These are phyloP conservation scores for Astrocystis sublimbata DNA, from an alignment of 495 filamentous ascomycete species.

Conservation along the genomic window DNA sequence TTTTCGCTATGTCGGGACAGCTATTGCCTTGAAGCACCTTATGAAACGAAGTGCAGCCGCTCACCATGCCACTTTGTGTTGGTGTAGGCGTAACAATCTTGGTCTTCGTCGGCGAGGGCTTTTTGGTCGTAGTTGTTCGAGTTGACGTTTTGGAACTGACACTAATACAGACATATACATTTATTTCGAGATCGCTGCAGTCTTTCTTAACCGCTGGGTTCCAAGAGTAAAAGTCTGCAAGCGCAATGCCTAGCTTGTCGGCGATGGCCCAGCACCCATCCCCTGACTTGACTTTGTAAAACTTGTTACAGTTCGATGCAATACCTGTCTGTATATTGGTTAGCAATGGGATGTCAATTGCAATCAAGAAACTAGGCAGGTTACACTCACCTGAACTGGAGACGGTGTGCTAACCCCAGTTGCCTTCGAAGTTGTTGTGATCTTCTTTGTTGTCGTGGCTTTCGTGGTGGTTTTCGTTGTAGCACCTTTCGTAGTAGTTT, in stretches of 20 bases:
- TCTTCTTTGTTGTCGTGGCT: too few relatives aligned
- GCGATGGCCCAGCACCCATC: conserved; percentile 47
- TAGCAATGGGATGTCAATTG: too few relatives aligned
- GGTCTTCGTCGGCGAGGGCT: neutral
- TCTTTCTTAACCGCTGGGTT: conserved; percentile 26
- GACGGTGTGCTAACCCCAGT: too few relatives aligned
- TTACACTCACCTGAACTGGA: too few relatives aligned
- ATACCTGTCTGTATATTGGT: conserved; percentile 41
- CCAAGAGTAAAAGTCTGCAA: conserved; percentile 35
- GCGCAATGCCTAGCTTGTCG: conserved; percentile 26
- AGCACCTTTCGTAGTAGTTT: conserved; percentile 24
- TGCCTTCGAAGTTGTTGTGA: too few relatives aligned
- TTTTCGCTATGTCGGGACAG: neutral
- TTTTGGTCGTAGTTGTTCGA: conserved; percentile 15
- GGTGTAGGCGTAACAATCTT: conserved; percentile 24
- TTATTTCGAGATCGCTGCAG: neutral
- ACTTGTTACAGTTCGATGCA: conserved; percentile 41
- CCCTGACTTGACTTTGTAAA: conserved; percentile 39
- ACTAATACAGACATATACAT: conserved; percentile 16
- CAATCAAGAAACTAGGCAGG: too few relatives aligned
- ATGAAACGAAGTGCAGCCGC: neutral
- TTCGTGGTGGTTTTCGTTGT: too few relatives aligned
- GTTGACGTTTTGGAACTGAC: neutral
- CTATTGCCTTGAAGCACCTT: neutral
- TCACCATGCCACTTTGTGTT: conserved; percentile 19